Conservation (phyloP, 2,329 filamentous ascomycete genomes). For the Domatiomyces catenatus region DNA sequence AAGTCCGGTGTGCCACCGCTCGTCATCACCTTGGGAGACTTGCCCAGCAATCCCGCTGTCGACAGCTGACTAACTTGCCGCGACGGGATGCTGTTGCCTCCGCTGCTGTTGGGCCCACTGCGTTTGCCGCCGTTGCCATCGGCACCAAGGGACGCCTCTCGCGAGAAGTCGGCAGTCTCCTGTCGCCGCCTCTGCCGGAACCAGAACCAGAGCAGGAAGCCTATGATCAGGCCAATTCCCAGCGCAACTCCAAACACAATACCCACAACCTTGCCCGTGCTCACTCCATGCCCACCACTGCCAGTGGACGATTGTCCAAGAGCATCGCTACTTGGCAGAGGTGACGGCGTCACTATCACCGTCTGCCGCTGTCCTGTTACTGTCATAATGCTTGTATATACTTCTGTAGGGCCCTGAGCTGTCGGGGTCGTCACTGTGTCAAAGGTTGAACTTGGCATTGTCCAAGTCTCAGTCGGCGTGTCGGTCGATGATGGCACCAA, state of each 20-base stretch:
- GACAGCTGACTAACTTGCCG: slow-evolving; percentile 19
- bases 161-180: slow-evolving; percentile 1
- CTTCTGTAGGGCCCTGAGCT: slow-evolving; percentile 4
- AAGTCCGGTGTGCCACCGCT: slow-evolving; percentile 7
- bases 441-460: slow-evolving; percentile 12
- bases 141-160: slow-evolving; percentile 8
- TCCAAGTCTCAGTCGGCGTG: background rate
- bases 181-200: slow-evolving; percentile 23
- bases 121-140: background rate
- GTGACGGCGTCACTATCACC: slow-evolving; percentile 13
- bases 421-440: slow-evolving; percentile 3
- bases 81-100: slow-evolving; percentile 14
- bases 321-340: slow-evolving; percentile 11
- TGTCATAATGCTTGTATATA: slow-evolving; percentile 18
- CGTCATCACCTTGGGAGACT: slow-evolving; percentile 13
- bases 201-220: slow-evolving; percentile 26
- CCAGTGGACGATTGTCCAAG: slow-evolving; percentile 11
- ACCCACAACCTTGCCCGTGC: slow-evolving; percentile 29
- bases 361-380: slow-evolving; percentile 21
- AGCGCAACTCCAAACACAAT: slow-evolving; percentile 29
- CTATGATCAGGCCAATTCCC: slow-evolving; percentile 24
- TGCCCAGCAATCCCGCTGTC: slow-evolving; percentile 15
- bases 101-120: slow-evolving; percentile 6
- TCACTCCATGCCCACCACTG: slow-evolving; percentile 19
- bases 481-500: background rate